These are phyloP conservation scores for Fraxinus paxiana DNA, from an alignment of 305 asterid genomes.

Conservation along the genomic window DNA sequence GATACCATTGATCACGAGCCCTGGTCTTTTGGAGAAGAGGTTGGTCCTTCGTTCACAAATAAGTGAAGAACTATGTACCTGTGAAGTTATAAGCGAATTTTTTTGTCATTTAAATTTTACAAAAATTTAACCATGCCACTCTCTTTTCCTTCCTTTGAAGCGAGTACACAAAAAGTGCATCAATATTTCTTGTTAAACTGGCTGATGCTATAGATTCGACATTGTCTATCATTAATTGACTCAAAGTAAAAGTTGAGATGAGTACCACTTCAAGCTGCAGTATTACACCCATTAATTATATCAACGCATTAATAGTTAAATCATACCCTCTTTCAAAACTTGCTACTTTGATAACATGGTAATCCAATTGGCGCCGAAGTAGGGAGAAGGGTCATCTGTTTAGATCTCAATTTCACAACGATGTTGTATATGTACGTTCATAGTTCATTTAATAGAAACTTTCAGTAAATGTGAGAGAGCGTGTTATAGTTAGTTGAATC, in stretches of 20 bases:
- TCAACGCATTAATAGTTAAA: neutral
- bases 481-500: neutral
- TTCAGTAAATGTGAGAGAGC: neutral
- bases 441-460: neutral
- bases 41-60: slow-evolving; percentile 28
- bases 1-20: slow-evolving; percentile 84
- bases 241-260: neutral
- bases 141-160: slow-evolving; percentile 9
- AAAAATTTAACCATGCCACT: neutral
- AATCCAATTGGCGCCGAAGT: neutral
- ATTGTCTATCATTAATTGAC: neutral
- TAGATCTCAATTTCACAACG: neutral
- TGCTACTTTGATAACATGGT: neutral
- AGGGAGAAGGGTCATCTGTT: neutral
- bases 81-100: neutral
- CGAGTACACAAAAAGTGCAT: neutral
- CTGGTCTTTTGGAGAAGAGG: slow-evolving; percentile 99
- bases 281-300: neutral
- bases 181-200: neutral
- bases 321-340: neutral
- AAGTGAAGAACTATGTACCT: neutral
- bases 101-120: neutral
- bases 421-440: neutral
- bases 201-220: neutral
- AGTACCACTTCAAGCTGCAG: neutral